Evolutionary conservation across 73 alveolate species (phyloP).

Genomic region (Stentor coeruleus): DNA sequence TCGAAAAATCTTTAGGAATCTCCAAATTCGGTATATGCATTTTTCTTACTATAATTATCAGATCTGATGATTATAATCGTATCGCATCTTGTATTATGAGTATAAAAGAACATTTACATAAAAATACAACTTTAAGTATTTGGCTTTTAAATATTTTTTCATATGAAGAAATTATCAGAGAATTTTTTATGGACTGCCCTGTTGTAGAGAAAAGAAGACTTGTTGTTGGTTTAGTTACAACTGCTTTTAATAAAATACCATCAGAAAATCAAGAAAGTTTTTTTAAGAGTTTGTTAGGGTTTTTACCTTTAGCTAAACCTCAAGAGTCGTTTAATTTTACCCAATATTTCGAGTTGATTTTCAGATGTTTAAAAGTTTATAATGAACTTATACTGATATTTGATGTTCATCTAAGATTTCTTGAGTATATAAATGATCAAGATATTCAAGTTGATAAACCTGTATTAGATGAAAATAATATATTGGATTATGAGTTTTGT

Average conservation of each 20-base stretch:
- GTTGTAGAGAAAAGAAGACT: constrained; percentile 47
- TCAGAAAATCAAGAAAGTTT: constrained; percentile 25
- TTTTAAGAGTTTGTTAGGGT: not conserved
- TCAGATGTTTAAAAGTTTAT: not conserved
- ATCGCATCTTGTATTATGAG: constrained; percentile 32
- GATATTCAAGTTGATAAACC: not conserved
- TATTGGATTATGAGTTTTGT: not conserved
- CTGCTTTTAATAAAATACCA: constrained; percentile 42
- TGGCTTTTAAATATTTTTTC: constrained; percentile 47
- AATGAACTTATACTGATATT: not conserved
- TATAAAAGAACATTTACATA: constrained; percentile 24
- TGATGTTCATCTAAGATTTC: not conserved
- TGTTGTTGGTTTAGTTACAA: constrained; percentile 37
- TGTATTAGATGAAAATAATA: not conserved
- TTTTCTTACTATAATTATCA: constrained; percentile 45
- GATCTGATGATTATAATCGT: constrained; percentile 40
- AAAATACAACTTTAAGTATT: constrained; percentile 21
- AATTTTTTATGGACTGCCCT: constrained; percentile 54
- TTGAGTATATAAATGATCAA: not conserved
- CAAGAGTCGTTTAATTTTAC: not conserved
- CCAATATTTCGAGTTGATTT: not conserved
- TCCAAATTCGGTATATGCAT: constrained; percentile 34
- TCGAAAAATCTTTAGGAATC: constrained; percentile 5
- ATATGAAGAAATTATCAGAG: constrained; percentile 32
- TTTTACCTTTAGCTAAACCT: not conserved